These are phyloP conservation scores for Sugiyamaella grinbergsii DNA, from an alignment of 1,139 yeast genomes.

Conservation along the genomic window DNA sequence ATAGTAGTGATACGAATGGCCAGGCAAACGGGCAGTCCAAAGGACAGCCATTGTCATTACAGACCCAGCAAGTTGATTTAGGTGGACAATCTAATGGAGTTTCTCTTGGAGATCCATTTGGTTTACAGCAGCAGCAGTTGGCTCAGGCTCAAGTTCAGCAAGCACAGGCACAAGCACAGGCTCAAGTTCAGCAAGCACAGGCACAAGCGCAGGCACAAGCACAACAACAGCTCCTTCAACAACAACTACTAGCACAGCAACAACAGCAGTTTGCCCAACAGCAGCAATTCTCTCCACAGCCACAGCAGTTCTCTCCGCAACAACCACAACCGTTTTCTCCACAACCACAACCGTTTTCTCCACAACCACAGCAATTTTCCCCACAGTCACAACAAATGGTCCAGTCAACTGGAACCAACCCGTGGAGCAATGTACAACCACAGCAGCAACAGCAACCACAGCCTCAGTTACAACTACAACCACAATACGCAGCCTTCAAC, in stretches of 20 bases:
- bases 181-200: conserved; percentile 28
- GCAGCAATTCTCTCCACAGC: conserved; percentile 25
- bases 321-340: conserved; percentile 21
- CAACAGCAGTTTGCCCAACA: conserved; percentile 22
- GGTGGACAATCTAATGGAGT: conserved; percentile 9
- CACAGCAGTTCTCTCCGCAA: conserved; percentile 22
- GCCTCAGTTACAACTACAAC: conserved; percentile 21
- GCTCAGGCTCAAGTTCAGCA: conserved; percentile 23
- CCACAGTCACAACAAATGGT: conserved; percentile 23
- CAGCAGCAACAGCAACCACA: conserved; percentile 41
- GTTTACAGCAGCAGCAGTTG: conserved; percentile 24
- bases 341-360: conserved; percentile 22
- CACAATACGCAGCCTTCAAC: conserved; percentile 23
- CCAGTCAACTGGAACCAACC: conserved; percentile 43
- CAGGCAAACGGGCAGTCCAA: conserved; percentile 2
- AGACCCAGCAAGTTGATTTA: conserved; percentile 23
- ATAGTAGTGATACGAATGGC: conserved; percentile 1
- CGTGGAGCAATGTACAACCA: conserved; percentile 40
- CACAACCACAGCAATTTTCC: conserved; percentile 20
- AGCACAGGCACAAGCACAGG: conserved; percentile 22
- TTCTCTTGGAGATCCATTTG: conserved; percentile 12
- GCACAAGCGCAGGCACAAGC: conserved; percentile 9
- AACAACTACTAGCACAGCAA: conserved; percentile 22
- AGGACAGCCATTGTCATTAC: conserved; percentile 25
- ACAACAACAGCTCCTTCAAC: conserved; percentile 20